Percentiles rank a stretch among this genome's conserved stretches.
Evolutionary conservation across 495 filamentous ascomycete genomes (phyloP).

Genomic region (Saxophila tyrrhenica): DNA sequence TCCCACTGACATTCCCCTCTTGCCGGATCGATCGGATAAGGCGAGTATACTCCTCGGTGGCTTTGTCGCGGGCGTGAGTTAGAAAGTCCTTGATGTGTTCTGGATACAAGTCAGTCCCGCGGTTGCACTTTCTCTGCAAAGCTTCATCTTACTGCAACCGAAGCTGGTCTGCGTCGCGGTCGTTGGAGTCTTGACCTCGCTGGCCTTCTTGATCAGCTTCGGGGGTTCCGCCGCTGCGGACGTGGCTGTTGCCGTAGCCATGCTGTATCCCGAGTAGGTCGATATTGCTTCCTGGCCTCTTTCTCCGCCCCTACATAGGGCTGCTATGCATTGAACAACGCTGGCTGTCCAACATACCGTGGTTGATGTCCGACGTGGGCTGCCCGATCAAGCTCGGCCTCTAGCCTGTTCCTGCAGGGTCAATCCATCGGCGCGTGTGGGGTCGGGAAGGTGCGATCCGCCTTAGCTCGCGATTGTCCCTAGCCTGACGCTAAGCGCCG

Average conservation of each 20-base stretch:
- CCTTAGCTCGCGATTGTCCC: not conserved
- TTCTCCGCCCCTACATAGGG: not conserved
- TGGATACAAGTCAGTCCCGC: slow-evolving; percentile 14
- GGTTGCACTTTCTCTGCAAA: not conserved
- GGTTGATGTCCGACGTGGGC: not conserved
- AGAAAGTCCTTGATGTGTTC: slow-evolving; percentile 28
- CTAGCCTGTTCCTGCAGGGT: not conserved
- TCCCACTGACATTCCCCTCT: not conserved
- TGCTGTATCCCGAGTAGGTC: not conserved
- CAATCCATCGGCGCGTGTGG: too few relatives aligned
- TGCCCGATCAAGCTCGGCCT: not conserved
- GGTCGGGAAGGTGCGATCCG: not conserved
- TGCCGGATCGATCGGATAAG: slow-evolving; percentile 25
- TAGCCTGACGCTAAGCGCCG: not conserved
- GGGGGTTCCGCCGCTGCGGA: slow-evolving; percentile 26
- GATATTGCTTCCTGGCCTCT: not conserved
- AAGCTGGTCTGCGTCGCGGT: slow-evolving; percentile 12
- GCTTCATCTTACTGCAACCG: slow-evolving; percentile 7
- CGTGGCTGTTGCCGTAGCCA: slow-evolving; percentile 24
- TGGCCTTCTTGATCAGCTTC: slow-evolving; percentile 27
- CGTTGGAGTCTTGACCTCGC: slow-evolving; percentile 8
- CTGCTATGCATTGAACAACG: not conserved
- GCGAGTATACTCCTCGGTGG: slow-evolving; percentile 22
- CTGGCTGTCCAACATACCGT: not conserved
- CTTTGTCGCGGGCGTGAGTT: slow-evolving; percentile 20